A percentile compares a stretch with the other conserved stretches of the same genome.
Conservation (phyloP, 176 grass and related monocot genomes). For the Chrysopogon serrulatus region DNA sequence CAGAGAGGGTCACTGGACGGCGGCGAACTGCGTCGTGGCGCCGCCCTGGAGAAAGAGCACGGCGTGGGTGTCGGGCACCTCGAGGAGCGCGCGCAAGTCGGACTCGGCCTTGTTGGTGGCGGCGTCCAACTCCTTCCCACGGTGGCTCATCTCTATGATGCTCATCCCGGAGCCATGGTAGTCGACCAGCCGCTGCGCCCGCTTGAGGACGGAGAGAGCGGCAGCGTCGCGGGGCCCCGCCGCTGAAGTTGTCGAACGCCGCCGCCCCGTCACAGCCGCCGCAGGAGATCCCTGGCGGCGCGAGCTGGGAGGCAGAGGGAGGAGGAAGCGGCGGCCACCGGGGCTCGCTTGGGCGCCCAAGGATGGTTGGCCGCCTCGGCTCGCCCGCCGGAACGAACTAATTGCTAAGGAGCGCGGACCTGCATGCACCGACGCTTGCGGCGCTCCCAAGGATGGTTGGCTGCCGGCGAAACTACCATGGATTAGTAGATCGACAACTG, state of each 20-base stretch:
- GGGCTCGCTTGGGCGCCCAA: too few relatives aligned
- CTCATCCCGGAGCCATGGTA: conserved; percentile 95
- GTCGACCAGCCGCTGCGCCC: conserved; percentile 85
- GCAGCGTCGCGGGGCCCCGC: conserved; percentile 74
- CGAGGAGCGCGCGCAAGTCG: conserved; percentile 75
- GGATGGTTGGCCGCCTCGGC: too few relatives aligned
- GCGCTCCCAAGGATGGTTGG: too few relatives aligned
- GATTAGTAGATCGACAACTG: too few relatives aligned
- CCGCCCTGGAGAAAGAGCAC: conserved; percentile 98
- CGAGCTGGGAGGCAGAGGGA: too few relatives aligned
- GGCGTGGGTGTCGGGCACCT: conserved; percentile 64
- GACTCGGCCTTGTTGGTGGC: conserved; percentile 94
- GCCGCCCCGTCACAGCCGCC: not conserved
- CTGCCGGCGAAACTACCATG: too few relatives aligned
- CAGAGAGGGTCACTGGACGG: too few relatives aligned
- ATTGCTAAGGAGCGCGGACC: too few relatives aligned
- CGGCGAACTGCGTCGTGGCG: conserved; percentile 85
- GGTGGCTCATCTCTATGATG: conserved; percentile 99
- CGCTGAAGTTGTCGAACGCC: conserved; percentile 93
- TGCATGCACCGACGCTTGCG: too few relatives aligned
- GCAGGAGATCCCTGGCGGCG: not conserved
- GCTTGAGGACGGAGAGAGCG: conserved; percentile 66
- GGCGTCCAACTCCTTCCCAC: conserved; percentile 84
- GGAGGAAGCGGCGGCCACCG: too few relatives aligned
- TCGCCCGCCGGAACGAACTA: too few relatives aligned